Base-by-base conservation (phyloP, 352 stramenopile genomes). In the Globisporangium yorkense region DNA sequence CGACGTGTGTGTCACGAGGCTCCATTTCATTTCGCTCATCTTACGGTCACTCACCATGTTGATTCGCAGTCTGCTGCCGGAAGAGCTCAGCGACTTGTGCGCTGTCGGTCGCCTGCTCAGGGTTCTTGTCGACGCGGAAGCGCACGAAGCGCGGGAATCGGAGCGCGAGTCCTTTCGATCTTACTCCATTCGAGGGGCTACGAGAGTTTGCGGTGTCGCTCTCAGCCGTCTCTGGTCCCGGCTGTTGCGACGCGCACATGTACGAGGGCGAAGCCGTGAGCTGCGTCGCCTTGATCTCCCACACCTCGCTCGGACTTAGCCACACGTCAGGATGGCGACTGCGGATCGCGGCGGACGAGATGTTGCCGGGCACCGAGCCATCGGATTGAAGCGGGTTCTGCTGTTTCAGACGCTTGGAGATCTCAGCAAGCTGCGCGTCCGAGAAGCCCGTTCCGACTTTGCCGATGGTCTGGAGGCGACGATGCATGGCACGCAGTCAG, bases 211-310 rank as follows among this genome's bases (percentile, higher is more conserved):
- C 15, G 2, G 20, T 37, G 15, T 48, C 56, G 27, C 33, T 29
- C 29, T 56, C 48, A 31, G 7, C 9, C 50, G 21, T 1, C 37
- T 48, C 37, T 37, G 52, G n/a, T 5, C 12, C n/a, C 3, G 44
- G 5, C 9, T 55, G 51, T 39, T 55, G 51, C 41, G 73, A 55
- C n/a, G 90, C 97, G 10, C 92, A 97, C 35, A 84, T 96, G 74
- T 99, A 98, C 18, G 92, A 88, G 50, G 88, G 88, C 9, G 96
- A 99, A 56, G 97, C 89, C 4, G 90, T 98, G 49, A 99, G 73
- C 71, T 99, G 97, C 10, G 97, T 98, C 12, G 96, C 97, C 66
- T 98, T 97, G 39, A 99, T 94, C 71, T 99, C 98, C 97, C 97
- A 99, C 16, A 99, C 96, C 66, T 98, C 80, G 2, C 63, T 75